Base-by-base conservation (phyloP, 306 rosid species). In the Begonia fuchsioides region DNA sequence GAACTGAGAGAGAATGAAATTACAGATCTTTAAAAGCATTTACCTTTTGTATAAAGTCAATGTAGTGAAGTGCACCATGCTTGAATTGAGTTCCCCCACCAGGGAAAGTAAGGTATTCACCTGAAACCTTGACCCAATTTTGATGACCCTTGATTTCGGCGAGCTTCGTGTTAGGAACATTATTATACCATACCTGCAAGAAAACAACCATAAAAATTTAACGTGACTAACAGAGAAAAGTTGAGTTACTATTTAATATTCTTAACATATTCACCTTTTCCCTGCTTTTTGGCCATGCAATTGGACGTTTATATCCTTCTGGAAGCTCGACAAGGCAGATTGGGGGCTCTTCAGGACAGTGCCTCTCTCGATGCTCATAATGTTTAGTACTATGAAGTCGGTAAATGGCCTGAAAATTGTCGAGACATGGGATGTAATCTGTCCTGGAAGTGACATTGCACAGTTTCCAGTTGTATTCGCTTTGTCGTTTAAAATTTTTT, bases 11-110 rank as follows among this genome's bases (percentile, higher is more conserved):
- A 26, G 32, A 26, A 26, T 7, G 5, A 26, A 2, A 26, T 26
- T 26, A 7, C 32, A 7, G 32, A 26, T 1, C 50, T 14, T 47
- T 15, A 39, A 3, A 26, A 39, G 14, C 13, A 58, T 49, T 55
- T 65, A 92, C 98, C 82, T 79, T 65, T 58, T 75, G 81, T 47
- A 92, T 68, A 43, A 78, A 68, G 67, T 92, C 98, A 54, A 92
- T 85, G 70, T 92, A 92, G 71, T 92, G 98, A 72, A 85, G 98
- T 43, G 98, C 98, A 35, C 98, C 98, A 11, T 72, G 81, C 83
- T 73, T 76, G 63, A 92, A 92, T 66, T 92, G 98, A 39, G 98
- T 92, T 67, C 98, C 98, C 51, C 96, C 96, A 54, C 98, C 98
- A 39, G 98, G 98, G 59, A 92, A 92, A 47, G 94, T 92, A 59